phyloP scores from a whole-genome alignment of 176 grass and related monocot genomes.

The Oryza nivara region DNA sequence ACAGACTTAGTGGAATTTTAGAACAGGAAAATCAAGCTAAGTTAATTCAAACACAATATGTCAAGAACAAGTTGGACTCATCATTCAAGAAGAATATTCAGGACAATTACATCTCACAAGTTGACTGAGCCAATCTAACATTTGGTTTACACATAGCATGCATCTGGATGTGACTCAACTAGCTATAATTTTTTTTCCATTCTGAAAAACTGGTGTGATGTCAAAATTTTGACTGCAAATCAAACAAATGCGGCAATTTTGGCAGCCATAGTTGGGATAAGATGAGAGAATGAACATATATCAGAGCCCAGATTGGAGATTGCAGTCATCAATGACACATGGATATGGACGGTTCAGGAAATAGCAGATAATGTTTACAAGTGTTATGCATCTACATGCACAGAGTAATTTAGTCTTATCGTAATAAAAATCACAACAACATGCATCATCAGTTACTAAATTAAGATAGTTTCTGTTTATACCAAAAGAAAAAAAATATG shows the following conservation, averaged over 20 bases:
- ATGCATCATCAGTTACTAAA: constrained; percentile 22
- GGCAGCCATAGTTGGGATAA: neutral
- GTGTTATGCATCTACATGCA: constrained; percentile 32
- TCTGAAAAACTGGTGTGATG: neutral
- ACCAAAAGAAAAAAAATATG: constrained; percentile 23
- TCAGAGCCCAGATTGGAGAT: neutral
- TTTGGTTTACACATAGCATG: constrained; percentile 17
- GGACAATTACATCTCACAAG: neutral
- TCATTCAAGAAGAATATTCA: neutral
- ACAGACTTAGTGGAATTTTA: constrained; percentile 31
- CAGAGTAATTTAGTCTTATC: constrained; percentile 17
- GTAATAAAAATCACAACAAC: constrained; percentile 23
- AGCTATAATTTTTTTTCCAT: neutral
- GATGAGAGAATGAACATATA: neutral
- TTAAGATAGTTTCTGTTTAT: constrained; percentile 23
- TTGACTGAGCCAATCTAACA: neutral
- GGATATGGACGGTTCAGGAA: constrained; percentile 13
- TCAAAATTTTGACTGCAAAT: neutral
- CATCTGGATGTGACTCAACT: neutral
- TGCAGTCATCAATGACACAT: constrained; percentile 16
- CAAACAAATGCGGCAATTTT: neutral
- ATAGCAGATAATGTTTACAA: constrained; percentile 12
- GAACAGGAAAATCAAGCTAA: constrained; percentile 18
- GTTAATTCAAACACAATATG: neutral
- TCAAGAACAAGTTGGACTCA: neutral